A percentile compares a stretch with the other conserved stretches of the same genome.
Conservation (phyloP, 495 filamentous ascomycete genomes). For the Hypoxylon perforatum region DNA sequence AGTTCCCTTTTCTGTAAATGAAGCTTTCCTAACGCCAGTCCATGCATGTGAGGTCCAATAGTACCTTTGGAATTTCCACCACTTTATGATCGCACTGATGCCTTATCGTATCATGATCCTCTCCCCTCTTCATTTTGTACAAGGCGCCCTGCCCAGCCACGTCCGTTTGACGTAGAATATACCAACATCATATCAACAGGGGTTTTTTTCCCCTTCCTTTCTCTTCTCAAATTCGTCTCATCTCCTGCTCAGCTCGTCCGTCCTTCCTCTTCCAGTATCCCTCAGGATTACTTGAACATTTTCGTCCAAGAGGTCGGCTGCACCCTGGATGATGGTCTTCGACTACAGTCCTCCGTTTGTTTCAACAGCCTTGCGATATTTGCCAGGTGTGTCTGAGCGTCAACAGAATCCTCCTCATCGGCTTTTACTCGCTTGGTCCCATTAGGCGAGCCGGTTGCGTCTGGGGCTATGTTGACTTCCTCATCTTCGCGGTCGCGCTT, state of each 20-base stretch:
- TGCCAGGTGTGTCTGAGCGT: slow-evolving; percentile 32
- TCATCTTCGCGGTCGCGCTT: slow-evolving; percentile 36
- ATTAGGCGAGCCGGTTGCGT: slow-evolving; percentile 15
- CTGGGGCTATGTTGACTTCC: slow-evolving; percentile 23
- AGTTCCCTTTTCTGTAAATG: too few species aligned
- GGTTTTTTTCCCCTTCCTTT: too few species aligned
- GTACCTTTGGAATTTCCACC: not conserved
- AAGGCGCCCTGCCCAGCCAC: not conserved
- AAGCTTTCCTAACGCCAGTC: slow-evolving; percentile 17
- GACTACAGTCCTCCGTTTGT: slow-evolving; percentile 12
- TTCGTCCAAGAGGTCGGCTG: too few species aligned
- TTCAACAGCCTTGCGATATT: slow-evolving; percentile 39
- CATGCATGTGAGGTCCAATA: slow-evolving; percentile 2
- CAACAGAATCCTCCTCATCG: slow-evolving; percentile 10
- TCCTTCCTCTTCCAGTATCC: not conserved
- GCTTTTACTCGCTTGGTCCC: slow-evolving; percentile 37
- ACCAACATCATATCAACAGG: slow-evolving; percentile 4
- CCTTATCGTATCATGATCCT: not conserved
- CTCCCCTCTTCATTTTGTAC: not conserved
- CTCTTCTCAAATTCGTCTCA: not conserved
- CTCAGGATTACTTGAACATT: not conserved
- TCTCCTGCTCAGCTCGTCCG: not conserved
- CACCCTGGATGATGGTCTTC: slow-evolving; percentile 1
- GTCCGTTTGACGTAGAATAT: slow-evolving; percentile 1
- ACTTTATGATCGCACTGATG: not conserved